Percentiles rank a stretch among this genome's conserved stretches.
Evolutionary conservation across 2,329 filamentous ascomycete species (phyloP).

Genomic region (Didymella lethalis): DNA sequence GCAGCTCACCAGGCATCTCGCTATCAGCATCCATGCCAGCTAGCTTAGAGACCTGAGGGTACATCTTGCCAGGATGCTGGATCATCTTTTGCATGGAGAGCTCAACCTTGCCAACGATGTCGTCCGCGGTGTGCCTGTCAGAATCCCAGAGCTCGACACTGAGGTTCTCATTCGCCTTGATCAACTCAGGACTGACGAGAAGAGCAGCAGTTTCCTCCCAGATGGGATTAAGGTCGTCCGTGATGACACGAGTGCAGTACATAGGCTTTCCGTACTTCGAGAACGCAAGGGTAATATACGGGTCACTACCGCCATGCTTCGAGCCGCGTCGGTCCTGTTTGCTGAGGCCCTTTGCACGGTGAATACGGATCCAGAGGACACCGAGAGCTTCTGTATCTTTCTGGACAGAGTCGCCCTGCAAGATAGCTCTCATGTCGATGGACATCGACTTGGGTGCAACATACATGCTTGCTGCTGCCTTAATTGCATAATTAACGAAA

Average conservation of each 20-base stretch:
- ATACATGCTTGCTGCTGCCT: conserved; percentile 83
- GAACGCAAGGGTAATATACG: conserved; percentile 93
- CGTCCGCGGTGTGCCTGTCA: conserved; percentile 88
- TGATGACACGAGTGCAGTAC: conserved; percentile 96
- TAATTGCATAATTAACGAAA: conserved; percentile 96
- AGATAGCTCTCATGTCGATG: conserved; percentile 86
- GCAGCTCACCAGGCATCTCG: conserved; percentile 89
- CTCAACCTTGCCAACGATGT: conserved; percentile 94
- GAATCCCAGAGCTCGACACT: conserved; percentile 97
- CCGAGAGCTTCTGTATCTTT: conserved; percentile 89
- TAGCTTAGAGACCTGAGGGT: conserved; percentile 84
- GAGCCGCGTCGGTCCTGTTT: conserved; percentile 89
- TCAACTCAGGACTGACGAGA: conserved; percentile 84
- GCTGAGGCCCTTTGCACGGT: conserved; percentile 84
- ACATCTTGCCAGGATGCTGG: conserved; percentile 92
- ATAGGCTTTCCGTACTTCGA: conserved; percentile 98
- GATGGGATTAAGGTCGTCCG: conserved; percentile 90
- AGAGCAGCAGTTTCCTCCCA: conserved; percentile 90
- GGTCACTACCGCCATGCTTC: conserved; percentile 86
- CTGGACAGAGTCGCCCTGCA: conserved; percentile 89
- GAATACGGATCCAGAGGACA: conserved; percentile 90
- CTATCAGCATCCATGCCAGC: conserved; percentile 82
- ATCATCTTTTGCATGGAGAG: conserved; percentile 95
- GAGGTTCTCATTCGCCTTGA: conserved; percentile 92
- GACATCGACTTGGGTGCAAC: conserved; percentile 95